These are phyloP conservation scores for Closterium sp. DNA, from an alignment of 139 green algal species.

Conservation along the genomic window DNA sequence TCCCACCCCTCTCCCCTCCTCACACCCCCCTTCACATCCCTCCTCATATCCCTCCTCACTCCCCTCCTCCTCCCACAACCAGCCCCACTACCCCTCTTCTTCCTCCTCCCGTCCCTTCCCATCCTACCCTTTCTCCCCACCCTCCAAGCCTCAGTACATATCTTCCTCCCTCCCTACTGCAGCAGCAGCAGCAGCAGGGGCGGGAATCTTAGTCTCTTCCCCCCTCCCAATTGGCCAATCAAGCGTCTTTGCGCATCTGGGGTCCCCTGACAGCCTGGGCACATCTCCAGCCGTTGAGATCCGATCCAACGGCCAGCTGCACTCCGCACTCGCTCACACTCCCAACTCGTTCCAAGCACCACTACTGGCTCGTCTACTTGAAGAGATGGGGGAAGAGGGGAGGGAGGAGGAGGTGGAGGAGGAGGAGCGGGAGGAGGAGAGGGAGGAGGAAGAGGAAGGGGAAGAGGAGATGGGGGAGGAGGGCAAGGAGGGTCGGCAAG, in stretches of 20 bases:
- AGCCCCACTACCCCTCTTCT: not conserved
- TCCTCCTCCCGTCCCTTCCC: not conserved
- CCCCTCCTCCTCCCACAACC: not conserved
- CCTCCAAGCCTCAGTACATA: not conserved
- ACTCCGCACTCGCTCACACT: not conserved
- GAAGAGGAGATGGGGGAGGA: not conserved
- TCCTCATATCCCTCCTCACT: not conserved
- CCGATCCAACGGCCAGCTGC: not conserved
- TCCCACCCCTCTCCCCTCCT: not conserved
- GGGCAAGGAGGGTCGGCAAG: not conserved
- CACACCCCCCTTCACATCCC: not conserved
- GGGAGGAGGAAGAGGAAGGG: not conserved
- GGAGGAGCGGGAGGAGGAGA: not conserved
- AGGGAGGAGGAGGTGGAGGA: too few relatives aligned
- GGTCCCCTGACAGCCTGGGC: not conserved
- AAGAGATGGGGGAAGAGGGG: not conserved
- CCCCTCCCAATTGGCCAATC: not conserved
- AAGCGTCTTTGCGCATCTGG: not conserved
- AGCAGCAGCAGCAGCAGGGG: not conserved
- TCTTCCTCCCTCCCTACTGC: not conserved
- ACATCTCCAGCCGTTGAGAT: not conserved
- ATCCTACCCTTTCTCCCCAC: not conserved
- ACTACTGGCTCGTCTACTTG: not conserved
- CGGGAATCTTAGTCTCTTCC: not conserved
- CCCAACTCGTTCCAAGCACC: not conserved